phyloP scores from a whole-genome alignment of 176 grass and related monocot species.

The Ensete ventricosum region DNA sequence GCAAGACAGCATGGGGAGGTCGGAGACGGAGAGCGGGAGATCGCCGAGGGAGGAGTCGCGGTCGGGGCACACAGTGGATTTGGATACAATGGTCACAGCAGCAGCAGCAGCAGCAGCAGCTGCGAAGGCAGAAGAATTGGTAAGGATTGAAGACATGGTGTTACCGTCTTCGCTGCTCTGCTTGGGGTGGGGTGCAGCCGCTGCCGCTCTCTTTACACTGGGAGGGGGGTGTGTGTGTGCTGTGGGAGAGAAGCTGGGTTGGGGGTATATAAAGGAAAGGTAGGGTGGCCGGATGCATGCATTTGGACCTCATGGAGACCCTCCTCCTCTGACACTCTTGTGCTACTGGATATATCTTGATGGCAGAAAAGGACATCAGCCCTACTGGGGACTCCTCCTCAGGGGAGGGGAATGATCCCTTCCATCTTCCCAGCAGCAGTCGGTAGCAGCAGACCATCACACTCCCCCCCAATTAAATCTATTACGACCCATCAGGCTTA shows the following conservation, averaged over 20 bases:
- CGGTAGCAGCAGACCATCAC: no score
- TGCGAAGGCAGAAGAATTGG: no score
- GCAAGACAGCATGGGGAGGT: slow-evolving; percentile 98
- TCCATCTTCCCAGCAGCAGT: no score
- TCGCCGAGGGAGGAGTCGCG: slow-evolving; percentile 34
- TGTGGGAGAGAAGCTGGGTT: neutral
- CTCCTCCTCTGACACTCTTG: neutral
- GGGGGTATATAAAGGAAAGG: slow-evolving; percentile 6
- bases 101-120: slow-evolving; percentile 3
- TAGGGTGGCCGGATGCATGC: slow-evolving; percentile 7
- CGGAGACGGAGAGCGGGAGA: slow-evolving; percentile 77
- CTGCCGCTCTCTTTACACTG: neutral
- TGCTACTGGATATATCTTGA: neutral
- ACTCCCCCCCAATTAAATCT: no score
- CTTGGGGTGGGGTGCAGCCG: neutral
- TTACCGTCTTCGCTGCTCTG: no score
- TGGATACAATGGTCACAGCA: slow-evolving; percentile 47
- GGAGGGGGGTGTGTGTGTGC: neutral
- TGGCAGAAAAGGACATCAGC: neutral
- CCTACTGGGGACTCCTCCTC: no score
- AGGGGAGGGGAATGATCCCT: no score
- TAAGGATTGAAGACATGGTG: no score
- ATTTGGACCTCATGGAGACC: neutral
- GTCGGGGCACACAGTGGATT: slow-evolving; percentile 47
- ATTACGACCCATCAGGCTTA: no score